A percentile compares a stretch with the other conserved stretches of the same genome.
phyloP scores from a whole-genome alignment of 1,284 basidiomycete species.

The Ceratobasidium sp. region DNA sequence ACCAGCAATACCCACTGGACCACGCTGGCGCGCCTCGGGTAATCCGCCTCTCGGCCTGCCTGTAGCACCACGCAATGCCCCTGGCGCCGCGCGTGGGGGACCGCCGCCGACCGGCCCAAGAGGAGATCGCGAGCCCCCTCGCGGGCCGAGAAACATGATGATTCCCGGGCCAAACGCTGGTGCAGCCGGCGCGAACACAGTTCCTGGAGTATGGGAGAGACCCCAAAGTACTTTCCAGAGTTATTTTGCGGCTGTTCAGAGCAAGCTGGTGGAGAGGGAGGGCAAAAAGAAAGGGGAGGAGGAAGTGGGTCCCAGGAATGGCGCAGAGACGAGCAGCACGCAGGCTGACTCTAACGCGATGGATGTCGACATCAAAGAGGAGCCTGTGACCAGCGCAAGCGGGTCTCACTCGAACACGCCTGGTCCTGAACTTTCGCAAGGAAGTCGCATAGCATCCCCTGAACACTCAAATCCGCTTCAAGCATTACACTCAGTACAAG shows the following conservation, averaged over 20 bases:
- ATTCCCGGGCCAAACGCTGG: neutral
- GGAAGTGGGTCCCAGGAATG: neutral
- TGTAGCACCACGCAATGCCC: slow-evolving; percentile 4
- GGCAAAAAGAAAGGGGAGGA: slow-evolving; percentile 31
- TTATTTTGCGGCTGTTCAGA: slow-evolving; percentile 34
- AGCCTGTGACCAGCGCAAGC: neutral
- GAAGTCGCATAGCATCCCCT: slow-evolving; percentile 11
- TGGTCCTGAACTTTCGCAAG: slow-evolving; percentile 9
- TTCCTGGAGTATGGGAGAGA: slow-evolving; percentile 29
- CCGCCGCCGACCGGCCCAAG: slow-evolving; percentile 38
- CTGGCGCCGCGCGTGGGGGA: slow-evolving; percentile 26
- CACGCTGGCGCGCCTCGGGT: slow-evolving; percentile 25
- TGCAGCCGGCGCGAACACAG: neutral
- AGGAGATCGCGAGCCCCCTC: slow-evolving; percentile 38
- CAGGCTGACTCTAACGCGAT: slow-evolving; percentile 27
- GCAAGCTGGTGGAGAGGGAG: slow-evolving; percentile 23
- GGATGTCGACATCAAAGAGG: slow-evolving; percentile 33
- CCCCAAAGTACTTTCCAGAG: slow-evolving; percentile 31
- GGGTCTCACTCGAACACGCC: slow-evolving; percentile 12
- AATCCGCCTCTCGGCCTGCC: neutral
- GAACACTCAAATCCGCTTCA: slow-evolving; percentile 1
- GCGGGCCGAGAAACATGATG: slow-evolving; percentile 41
- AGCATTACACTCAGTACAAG: slow-evolving; percentile 7
- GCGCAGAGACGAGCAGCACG: neutral
- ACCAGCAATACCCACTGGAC: slow-evolving; percentile 38